A percentile compares a stretch with the other conserved stretches of the same genome.
Evolutionary conservation across 768 basidiomycete species (phyloP).

Genomic region (Tricholoma furcatifolium): DNA sequence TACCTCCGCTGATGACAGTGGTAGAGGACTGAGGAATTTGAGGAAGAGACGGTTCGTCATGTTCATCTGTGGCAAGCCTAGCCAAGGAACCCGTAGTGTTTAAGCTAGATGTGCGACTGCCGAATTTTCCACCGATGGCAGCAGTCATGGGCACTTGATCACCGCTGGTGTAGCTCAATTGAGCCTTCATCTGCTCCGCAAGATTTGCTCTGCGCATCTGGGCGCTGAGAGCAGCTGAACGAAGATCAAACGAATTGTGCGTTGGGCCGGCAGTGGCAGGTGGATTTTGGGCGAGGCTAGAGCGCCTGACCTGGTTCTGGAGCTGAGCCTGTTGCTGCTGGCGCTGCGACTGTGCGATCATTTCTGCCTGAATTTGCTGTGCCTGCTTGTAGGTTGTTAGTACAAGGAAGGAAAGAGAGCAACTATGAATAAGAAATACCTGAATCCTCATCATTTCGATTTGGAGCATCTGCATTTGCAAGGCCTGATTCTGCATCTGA

Average conservation of each 20-base stretch:
- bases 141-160: slow-evolving; percentile 82
- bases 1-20: slow-evolving; percentile 72
- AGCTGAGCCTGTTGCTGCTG: slow-evolving; percentile 47
- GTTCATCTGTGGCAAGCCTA: slow-evolving; percentile 36
- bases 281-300: slow-evolving; percentile 46
- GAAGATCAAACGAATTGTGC: slow-evolving; percentile 62
- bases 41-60: slow-evolving; percentile 46
- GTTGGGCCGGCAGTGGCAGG: slow-evolving; percentile 77
- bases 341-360: slow-evolving; percentile 57
- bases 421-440: slow-evolving; percentile 39
- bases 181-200: slow-evolving; percentile 62
- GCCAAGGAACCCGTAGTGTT: slow-evolving; percentile 31
- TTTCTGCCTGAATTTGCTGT: slow-evolving; percentile 74
- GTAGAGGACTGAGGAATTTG: slow-evolving; percentile 60
- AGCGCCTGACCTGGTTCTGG: slow-evolving; percentile 45
- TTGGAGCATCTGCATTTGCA: slow-evolving; percentile 86
- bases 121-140: slow-evolving; percentile 72
- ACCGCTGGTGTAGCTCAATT: slow-evolving; percentile 50
- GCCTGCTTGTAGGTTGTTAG: slow-evolving; percentile 38
- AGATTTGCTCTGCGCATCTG: slow-evolving; percentile 70
- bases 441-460: slow-evolving; percentile 80
- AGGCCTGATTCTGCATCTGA: slow-evolving; percentile 55
- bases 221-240: slow-evolving; percentile 50
- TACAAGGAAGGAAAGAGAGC: neutral
- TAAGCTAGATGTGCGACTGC: slow-evolving; percentile 55